Base-by-base conservation (phyloP, 805 yeast genomes). In the Kodamaea hsintzibuensis region DNA sequence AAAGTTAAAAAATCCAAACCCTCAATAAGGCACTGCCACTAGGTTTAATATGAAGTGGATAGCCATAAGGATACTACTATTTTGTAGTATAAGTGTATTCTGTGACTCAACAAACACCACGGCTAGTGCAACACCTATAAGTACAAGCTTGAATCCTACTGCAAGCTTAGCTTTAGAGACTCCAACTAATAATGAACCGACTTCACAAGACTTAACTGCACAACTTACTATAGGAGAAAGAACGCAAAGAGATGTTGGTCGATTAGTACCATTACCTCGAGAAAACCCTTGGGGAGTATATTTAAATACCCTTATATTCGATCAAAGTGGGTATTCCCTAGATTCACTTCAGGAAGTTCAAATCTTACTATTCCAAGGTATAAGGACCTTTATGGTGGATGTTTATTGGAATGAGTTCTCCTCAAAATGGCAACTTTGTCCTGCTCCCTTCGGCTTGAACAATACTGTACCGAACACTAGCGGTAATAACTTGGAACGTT, bases 351-450 rank as follows among this genome's bases (percentile, higher is more conserved):
- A 53, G n/a, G 52, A 57, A 25, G 50, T 71, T 1, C 22, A 52
- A 17, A 43, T 55, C 38, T 49, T 65, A 39, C 52, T 86, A 43
- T 60, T 65, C 38, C 66, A 67, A 1, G 88, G 88, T 0, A 68
- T 78, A 0, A 79, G 77, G 50, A 65, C 76, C 0, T 63, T 83
- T n/a, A 67, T 72, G 51, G 50, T 85, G 3, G 89, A 87, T 61
- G 52, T 85, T 25, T 85, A 84, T 64, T 80, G 82, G 76, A 82
- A 81, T 60, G 81, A 79, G 49, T 60, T 68, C 42, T 67, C 74
- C 2, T 47, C 57, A 9, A 57, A 53, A 44, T 82, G 85, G 86
- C 85, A 81, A 62, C 64, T 82, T 18, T 83, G 87, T 58, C 87
- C 87, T 1, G 75, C 74, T 1, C 74, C 77, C 1, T 67, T 71